Base-by-base conservation (phyloP, 2,329 filamentous ascomycete species). In the Chrysoporthe cubensis region DNA sequence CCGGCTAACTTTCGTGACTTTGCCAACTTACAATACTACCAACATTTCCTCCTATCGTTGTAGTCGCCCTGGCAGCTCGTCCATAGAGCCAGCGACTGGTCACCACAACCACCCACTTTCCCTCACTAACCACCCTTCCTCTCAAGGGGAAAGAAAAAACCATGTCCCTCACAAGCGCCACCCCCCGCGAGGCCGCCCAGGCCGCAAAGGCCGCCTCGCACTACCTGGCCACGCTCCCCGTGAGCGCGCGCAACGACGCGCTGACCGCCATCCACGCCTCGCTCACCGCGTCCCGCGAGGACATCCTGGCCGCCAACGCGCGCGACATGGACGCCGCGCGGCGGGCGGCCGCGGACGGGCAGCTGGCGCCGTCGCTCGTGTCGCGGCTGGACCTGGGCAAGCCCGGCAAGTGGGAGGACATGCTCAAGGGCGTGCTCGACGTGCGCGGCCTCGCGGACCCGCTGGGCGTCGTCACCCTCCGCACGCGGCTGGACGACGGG, bases 401-500 rank as follows among this genome's bases (percentile, higher is more conserved):
- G 78, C 88, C 89, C 76, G 95, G 95, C 68, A 98, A 98, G 82
- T 99, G 91, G 84, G 94, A 97, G 76, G 96, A 98, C 76, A 98
- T 99, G 96, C 85, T 99, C 71, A 91, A 94, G 81, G 96, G 96
- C 37, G 96, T 99, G 70, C 80, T 96, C 69, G 93, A 97, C 80
- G 96, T 99, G 70, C 87, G 91, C 72, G 86, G 88, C 62, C 85
- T 99, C 40, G 87, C 91, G 61, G 96, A 99, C 81, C 96, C 96
- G 93, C 92, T 98, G 75, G 95, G 95, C 74, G 91, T 91, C 76
- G 85, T 96, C 65, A 94, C 93, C 52, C 83, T 97, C 75, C 89
- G 91, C 71, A 98, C 94, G 57, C 87, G 90, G 67, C 86, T 99
- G 13, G 96, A 98, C 78, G 91, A 97, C 73, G 91, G 90, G 64